Base-by-base conservation (phyloP, 2,329 filamentous ascomycete genomes). In the Akanthomyces muscarius region DNA sequence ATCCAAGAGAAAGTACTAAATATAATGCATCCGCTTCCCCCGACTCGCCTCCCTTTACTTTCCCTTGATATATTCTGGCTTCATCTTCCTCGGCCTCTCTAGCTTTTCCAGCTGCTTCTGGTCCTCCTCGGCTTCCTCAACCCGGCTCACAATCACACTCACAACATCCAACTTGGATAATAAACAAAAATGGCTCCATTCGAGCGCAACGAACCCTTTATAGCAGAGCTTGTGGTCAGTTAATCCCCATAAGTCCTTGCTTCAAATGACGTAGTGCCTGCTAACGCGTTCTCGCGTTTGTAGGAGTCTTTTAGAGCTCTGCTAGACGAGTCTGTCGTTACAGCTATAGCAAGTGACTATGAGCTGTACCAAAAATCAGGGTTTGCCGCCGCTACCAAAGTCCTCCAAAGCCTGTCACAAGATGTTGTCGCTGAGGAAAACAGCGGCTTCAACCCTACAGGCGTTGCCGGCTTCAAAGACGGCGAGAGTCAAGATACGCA, bases 371-470 rank as follows among this genome's bases (percentile, higher is more conserved):
- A 85, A 25, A 69, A 81, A 0, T 72, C 76, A 0, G 78, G 87
- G 48, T 77, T 87, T 38, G 71, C 81, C 3, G 76, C 79, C 11
- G 86, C 88, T 3, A 82, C 83, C 36, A 71, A 77, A n/a, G 81
- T 83, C 0, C 80, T 97, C 1, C 80, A 89, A n/a, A 74, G 76
- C 1, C 76, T 97, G 16, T 89, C 89, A 58, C 78, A 84, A 36
- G 78, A 83, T 63, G 91, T 89, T 0, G 72, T 78, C 0, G 75
- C 77, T 1, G 89, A 95, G 71, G 90, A 95, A 70, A 83, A 86
- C 18, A 87, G 85, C 11, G 87, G 87, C 0, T 96, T 96, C 71
- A 91, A 95, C 67, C 85, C 90, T 0, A 91, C 89, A 38, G 91
- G 89, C 3, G 85, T 88, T 30, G 84, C 86, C 33, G 83, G 81